Conservation (phyloP, 2,329 filamentous ascomycete genomes). For the Sporothrix pseudoabietina region DNA sequence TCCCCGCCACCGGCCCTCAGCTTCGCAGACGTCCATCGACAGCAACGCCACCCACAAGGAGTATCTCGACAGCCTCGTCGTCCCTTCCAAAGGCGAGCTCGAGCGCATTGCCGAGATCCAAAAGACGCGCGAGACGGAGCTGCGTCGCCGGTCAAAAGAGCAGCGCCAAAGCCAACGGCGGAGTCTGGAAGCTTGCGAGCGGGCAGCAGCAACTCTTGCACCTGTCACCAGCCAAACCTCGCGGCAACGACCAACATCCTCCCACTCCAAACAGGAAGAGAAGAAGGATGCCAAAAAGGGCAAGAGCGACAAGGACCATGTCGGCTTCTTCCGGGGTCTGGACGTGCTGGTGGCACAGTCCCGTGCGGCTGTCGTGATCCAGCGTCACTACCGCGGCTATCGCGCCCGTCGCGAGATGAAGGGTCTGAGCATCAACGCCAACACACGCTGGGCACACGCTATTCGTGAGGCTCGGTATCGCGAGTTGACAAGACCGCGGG, state of each 20-base stretch:
- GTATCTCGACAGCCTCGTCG: constrained; percentile 55
- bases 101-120: constrained; percentile 54
- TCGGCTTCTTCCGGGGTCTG: constrained; percentile 20
- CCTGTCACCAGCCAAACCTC: neutral
- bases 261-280: neutral
- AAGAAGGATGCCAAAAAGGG: neutral
- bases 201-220: neutral
- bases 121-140: constrained; percentile 49
- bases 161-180: constrained; percentile 35
- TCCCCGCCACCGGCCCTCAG: neutral
- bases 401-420: constrained; percentile 69
- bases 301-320: neutral
- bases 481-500: constrained; percentile 51
- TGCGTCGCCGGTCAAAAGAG: constrained; percentile 47
- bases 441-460: constrained; percentile 70
- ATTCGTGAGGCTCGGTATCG: constrained; percentile 59
- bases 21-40: constrained; percentile 18
- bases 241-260: neutral
- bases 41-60: constrained; percentile 40
- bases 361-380: constrained; percentile 60
- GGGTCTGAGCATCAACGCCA: constrained; percentile 69
- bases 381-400: constrained; percentile 78
- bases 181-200: constrained; percentile 26
- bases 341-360: constrained; percentile 38
- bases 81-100: constrained; percentile 52